Evolutionary conservation across 148 eudicot genomes (phyloP).

Genomic region (Salicornia ramosissima): DNA sequence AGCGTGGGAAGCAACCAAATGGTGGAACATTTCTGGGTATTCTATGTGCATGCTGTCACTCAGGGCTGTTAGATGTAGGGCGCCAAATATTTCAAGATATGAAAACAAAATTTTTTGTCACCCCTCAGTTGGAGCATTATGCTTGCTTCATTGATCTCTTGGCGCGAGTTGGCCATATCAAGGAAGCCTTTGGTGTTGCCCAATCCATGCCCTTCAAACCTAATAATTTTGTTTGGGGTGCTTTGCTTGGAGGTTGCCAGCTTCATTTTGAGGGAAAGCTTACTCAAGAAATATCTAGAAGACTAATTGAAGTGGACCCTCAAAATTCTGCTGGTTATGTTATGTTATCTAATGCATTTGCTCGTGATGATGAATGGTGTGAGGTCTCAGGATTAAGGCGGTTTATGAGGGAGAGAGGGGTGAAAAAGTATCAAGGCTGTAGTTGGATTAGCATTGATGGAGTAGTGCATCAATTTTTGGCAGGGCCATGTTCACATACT

Average conservation of each 20-base stretch:
- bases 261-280: slow-evolving; percentile 56
- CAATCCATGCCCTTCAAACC: slow-evolving; percentile 66
- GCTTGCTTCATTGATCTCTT: slow-evolving; percentile 75
- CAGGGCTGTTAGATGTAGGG: slow-evolving; percentile 61
- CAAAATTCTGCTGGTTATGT: slow-evolving; percentile 75
- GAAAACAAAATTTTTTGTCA: slow-evolving; percentile 25
- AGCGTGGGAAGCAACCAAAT: slow-evolving; percentile 38
- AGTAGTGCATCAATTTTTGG: slow-evolving; percentile 57
- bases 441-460: slow-evolving; percentile 70
- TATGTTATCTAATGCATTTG: slow-evolving; percentile 72
- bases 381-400: slow-evolving; percentile 58
- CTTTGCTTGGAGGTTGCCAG: slow-evolving; percentile 76
- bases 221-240: slow-evolving; percentile 72
- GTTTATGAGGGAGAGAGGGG: slow-evolving; percentile 57
- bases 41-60: slow-evolving; percentile 69
- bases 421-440: slow-evolving; percentile 58
- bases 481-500: slow-evolving; percentile 47
- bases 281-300: slow-evolving; percentile 45
- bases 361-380: slow-evolving; percentile 51
- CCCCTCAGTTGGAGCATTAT: slow-evolving; percentile 65
- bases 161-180: slow-evolving; percentile 56
- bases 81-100: slow-evolving; percentile 53
- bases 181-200: slow-evolving; percentile 68
- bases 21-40: slow-evolving; percentile 55
- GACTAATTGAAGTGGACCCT: slow-evolving; percentile 61